Evolutionary conservation across 352 stramenopile genomes (phyloP).

Genomic region (Halophytophthora polymorphica): DNA sequence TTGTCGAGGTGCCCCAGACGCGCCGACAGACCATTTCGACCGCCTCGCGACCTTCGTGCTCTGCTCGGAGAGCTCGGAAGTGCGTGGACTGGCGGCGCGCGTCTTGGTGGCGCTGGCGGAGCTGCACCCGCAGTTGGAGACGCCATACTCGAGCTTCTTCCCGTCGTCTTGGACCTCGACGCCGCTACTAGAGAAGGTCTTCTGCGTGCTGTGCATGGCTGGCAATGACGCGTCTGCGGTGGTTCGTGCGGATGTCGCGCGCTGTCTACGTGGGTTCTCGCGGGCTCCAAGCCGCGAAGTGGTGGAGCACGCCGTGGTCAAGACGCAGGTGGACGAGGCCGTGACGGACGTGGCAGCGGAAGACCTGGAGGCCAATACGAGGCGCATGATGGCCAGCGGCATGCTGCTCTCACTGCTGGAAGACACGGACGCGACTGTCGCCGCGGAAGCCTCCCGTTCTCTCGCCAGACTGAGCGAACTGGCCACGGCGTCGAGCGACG

Average conservation of each 20-base stretch:
- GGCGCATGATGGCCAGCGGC: slow-evolving; percentile 63
- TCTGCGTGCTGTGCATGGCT: slow-evolving; percentile 46
- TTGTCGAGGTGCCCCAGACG: neutral
- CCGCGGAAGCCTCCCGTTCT: slow-evolving; percentile 42
- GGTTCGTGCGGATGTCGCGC: slow-evolving; percentile 40
- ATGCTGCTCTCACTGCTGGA: slow-evolving; percentile 59
- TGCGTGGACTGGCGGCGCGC: slow-evolving; percentile 31
- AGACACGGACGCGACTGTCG: slow-evolving; percentile 39
- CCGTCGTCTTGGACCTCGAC: neutral
- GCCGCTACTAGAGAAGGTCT: slow-evolving; percentile 32
- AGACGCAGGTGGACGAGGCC: slow-evolving; percentile 43
- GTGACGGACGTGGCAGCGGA: slow-evolving; percentile 31
- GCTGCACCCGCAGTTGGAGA: slow-evolving; percentile 19
- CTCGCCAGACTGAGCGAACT: slow-evolving; percentile 36
- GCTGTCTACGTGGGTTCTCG: slow-evolving; percentile 30
- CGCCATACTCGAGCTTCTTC: slow-evolving; percentile 25
- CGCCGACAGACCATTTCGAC: slow-evolving; percentile 27
- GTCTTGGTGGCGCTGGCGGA: slow-evolving; percentile 29
- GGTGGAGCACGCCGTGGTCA: slow-evolving; percentile 34
- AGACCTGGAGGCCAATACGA: slow-evolving; percentile 34
- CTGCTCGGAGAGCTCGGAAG: slow-evolving; percentile 23
- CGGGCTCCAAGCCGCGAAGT: slow-evolving; percentile 14
- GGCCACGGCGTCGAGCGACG: slow-evolving; percentile 4
- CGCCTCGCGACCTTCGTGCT: slow-evolving; percentile 30
- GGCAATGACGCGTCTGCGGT: slow-evolving; percentile 24